Conservation (phyloP, 2,329 filamentous ascomycete genomes). For the Penicillium polonicum region DNA sequence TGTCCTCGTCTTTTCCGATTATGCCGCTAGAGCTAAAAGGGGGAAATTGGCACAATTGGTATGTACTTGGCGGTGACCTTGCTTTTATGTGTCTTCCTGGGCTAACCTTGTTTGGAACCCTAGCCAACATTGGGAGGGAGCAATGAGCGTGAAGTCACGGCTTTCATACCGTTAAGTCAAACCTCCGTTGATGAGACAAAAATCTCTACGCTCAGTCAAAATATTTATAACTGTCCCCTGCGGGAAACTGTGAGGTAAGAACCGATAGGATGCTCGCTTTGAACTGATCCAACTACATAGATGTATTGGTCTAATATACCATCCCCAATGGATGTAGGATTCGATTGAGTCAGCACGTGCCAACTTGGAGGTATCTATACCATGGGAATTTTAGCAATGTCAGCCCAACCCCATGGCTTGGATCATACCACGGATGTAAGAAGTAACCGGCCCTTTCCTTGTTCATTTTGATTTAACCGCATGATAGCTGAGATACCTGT, state of each 20-base stretch:
- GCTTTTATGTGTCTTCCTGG: too few species aligned
- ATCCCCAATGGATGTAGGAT: not conserved
- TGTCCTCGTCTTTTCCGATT: slow-evolving; percentile 9
- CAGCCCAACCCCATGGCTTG: slow-evolving; percentile 40
- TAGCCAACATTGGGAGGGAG: slow-evolving; percentile 11
- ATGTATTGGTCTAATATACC: not conserved
- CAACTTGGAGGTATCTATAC: slow-evolving; percentile 44
- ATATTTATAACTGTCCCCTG: slow-evolving; percentile 1
- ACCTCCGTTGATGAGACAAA: not conserved
- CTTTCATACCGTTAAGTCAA: not conserved
- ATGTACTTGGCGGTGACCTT: not conserved
- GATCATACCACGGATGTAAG: slow-evolving; percentile 44
- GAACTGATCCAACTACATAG: not conserved
- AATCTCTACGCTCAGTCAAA: not conserved
- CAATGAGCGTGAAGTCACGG: not conserved
- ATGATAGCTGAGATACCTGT: slow-evolving; percentile 14
- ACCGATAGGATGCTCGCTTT: not conserved
- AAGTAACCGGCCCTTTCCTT: not conserved
- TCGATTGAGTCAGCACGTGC: slow-evolving; percentile 10
- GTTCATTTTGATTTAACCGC: not conserved
- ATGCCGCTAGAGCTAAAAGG: not conserved
- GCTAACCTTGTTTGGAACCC: not conserved
- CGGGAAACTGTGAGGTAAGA: not conserved
- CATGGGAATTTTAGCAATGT: slow-evolving; percentile 44
- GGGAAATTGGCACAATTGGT: slow-evolving; percentile 10